Evolutionary conservation across 306 rosid genomes (phyloP), one percentile per base, ranked within the genome.

Genomic region (Vicia faba): DNA sequence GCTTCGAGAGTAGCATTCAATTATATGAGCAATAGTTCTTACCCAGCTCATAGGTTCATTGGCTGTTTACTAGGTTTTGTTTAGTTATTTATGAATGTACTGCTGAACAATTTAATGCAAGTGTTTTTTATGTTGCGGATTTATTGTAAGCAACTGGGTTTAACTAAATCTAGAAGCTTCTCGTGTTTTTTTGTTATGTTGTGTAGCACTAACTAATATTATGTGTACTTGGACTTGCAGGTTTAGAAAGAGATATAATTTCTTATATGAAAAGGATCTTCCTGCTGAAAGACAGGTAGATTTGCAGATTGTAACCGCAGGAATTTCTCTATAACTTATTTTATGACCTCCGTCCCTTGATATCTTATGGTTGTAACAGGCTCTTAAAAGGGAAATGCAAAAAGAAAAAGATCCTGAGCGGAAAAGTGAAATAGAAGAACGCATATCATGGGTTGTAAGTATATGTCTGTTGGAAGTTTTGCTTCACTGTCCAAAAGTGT

Each of bases 231-330:
- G 60, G 67, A 68, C 74, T 83, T 68, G 64, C 90, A 89, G 96
- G 84, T 86, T 81, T 75, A 92, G 79, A 79, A 86, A 86, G 81
- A 82, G 92, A 80, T 89, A 83, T 56, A 64, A 54, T 72, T 92
- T 92, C 71, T 77, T 86, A 11, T 89, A 41, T 46, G 83, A 83
- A 71, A 78, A 79, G 46, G 69, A 69, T 75, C 79, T 78, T 75
- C 84, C 88, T 46, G 74, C 82, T 41, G 84, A 71, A 56, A 77
- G 33, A 74, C 81, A 82, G 86, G 83, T 79, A 77, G 23, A 43
- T 29, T 14, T 65, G 39, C 13, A 1, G 58, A 56, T 45, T 41
- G 53, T 56, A 11, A 48, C 55, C 31, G 23, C 20, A 11, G 19
- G 43, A 31, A 50, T 41, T 51, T 63, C 20, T 71, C 19, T 61